Percentiles rank a stretch among this genome's conserved stretches.
phyloP scores from a whole-genome alignment of 2,329 filamentous ascomycete species.

The Sporothrix variecibatus region DNA sequence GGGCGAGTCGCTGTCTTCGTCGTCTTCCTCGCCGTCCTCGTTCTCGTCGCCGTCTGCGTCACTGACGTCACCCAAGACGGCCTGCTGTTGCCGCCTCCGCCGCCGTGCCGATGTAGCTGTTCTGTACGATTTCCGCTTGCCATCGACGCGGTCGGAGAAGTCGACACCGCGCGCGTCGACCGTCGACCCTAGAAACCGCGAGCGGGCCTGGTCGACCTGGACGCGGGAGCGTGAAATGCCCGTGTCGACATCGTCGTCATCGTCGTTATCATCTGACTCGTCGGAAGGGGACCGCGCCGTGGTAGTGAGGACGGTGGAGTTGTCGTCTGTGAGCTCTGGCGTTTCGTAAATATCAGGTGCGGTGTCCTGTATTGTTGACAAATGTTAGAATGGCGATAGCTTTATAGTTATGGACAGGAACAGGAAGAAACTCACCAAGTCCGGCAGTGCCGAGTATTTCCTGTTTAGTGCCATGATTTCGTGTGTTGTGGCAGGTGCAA shows the following conservation, averaged over 20 bases:
- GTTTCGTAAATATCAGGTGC: slow-evolving; percentile 97
- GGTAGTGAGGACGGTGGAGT: slow-evolving; percentile 72
- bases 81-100: slow-evolving; percentile 50
- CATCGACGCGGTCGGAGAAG: slow-evolving; percentile 84
- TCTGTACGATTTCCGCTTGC: slow-evolving; percentile 81
- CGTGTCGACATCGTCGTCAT: slow-evolving; percentile 61
- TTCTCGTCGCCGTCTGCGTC: slow-evolving; percentile 61
- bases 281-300: slow-evolving; percentile 60
- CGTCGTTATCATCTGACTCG: slow-evolving; percentile 58
- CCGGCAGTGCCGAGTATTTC: slow-evolving; percentile 80
- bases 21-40: slow-evolving; percentile 18
- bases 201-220: slow-evolving; percentile 76
- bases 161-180: slow-evolving; percentile 79
- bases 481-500: not conserved
- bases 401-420: not conserved
- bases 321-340: slow-evolving; percentile 86
- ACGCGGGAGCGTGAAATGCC: slow-evolving; percentile 76
- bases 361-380: slow-evolving; percentile 64
- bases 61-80: slow-evolving; percentile 70
- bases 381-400: not conserved
- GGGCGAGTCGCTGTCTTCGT: slow-evolving; percentile 35
- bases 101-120: slow-evolving; percentile 62
- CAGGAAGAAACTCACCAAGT: slow-evolving; percentile 58
- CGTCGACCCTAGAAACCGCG: slow-evolving; percentile 72
- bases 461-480: slow-evolving; percentile 68